Evolutionary conservation across 225 moss, liverwort and hornwort genomes (phyloP).

Genomic region (Sphagnum tenellum): DNA sequence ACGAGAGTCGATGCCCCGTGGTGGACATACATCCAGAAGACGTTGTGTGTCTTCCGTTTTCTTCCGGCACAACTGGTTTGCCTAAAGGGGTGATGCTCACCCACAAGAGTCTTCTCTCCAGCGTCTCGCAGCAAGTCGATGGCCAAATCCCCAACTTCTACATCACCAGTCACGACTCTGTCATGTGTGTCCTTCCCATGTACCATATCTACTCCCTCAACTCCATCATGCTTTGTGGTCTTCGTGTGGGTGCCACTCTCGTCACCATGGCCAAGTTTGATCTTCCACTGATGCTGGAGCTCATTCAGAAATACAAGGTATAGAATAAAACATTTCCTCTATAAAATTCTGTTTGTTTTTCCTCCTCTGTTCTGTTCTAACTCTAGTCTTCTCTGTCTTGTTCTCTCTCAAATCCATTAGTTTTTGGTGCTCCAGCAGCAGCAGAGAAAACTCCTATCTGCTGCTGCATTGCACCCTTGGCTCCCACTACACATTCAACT

Average conservation of each 20-base stretch:
- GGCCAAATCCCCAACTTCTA: too few species aligned
- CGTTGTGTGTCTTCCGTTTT: constrained; percentile 40
- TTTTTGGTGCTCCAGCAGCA: too few species aligned
- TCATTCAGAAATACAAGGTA: constrained; percentile 27
- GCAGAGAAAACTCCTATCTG: too few species aligned
- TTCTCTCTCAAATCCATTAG: too few species aligned
- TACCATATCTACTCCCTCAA: constrained; percentile 65
- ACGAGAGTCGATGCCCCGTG: constrained; percentile 22
- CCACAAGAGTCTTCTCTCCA: constrained; percentile 42
- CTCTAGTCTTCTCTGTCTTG: too few species aligned
- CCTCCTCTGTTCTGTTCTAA: too few species aligned
- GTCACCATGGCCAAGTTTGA: constrained; percentile 58
- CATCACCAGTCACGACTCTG: too few species aligned
- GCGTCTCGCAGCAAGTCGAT: too few species aligned
- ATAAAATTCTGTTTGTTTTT: too few species aligned
- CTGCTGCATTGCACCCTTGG: too few species aligned
- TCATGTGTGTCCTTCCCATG: constrained; percentile 17
- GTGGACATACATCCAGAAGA: constrained; percentile 37
- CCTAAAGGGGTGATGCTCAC: constrained; percentile 71
- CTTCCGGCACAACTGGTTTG: constrained; percentile 75
- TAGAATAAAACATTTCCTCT: too few species aligned
- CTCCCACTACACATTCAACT: too few species aligned
- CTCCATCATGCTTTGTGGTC: constrained; percentile 6
- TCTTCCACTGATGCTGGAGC: constrained; percentile 29
- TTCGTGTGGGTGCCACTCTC: constrained; percentile 24